Evolutionary conservation across 352 stramenopile genomes (phyloP).

Genomic region (Globisporangium iwayamae): DNA sequence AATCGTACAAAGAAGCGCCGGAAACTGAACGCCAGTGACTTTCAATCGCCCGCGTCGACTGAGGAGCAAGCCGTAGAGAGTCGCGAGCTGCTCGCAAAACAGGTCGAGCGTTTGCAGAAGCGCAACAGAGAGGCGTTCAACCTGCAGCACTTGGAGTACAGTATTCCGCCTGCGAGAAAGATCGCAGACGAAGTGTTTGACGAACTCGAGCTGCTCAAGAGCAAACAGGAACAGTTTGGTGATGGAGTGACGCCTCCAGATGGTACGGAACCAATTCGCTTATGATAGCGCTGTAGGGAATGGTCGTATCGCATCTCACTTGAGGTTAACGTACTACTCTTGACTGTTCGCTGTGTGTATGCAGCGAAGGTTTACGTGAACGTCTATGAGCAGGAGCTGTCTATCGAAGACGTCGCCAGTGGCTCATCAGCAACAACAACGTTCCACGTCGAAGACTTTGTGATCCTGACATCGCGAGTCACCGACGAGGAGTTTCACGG

Average conservation of each 20-base stretch:
- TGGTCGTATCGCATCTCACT: not conserved
- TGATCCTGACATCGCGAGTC: constrained; percentile 45
- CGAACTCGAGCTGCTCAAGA: constrained; percentile 17
- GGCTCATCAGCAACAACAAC: constrained; percentile 13
- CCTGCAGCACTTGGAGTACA: constrained; percentile 46
- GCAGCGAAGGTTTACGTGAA: constrained; percentile 2
- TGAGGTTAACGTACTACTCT: not conserved
- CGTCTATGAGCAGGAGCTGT: not conserved
- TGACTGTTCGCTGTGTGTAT: not conserved
- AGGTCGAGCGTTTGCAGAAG: constrained; percentile 25
- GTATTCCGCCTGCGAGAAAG: constrained; percentile 29
- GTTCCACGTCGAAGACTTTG: constrained; percentile 46
- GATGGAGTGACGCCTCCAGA: not conserved
- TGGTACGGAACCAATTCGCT: not conserved
- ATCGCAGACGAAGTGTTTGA: constrained; percentile 38
- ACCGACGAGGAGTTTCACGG: constrained; percentile 65
- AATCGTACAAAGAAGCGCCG: not conserved
- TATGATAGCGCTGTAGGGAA: not conserved
- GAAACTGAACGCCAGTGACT: not conserved
- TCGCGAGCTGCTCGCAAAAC: constrained; percentile 18
- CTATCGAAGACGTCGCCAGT: not conserved
- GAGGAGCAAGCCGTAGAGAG: not conserved
- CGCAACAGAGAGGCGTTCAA: constrained; percentile 44
- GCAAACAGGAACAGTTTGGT: constrained; percentile 14
- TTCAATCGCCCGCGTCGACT: not conserved